Conservation (phyloP, 2,329 filamentous ascomycete genomes). For the Nigrospora osmanthi region DNA sequence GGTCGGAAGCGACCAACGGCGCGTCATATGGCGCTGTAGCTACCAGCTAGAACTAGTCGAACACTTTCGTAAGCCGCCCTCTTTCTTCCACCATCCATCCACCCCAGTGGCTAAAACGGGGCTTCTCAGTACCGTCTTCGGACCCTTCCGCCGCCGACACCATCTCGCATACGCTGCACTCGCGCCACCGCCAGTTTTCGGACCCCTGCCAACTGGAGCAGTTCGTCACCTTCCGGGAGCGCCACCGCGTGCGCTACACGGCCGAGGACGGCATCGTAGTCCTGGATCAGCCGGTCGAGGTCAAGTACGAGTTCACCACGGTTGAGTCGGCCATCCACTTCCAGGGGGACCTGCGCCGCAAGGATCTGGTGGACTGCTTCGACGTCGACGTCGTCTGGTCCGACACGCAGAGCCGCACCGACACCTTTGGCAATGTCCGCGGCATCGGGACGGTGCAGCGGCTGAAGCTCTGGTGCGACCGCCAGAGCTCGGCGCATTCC, state of each 20-base stretch:
- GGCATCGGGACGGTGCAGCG: constrained; percentile 44
- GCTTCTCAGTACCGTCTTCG: constrained; percentile 27
- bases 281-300: constrained; percentile 38
- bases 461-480: constrained; percentile 44
- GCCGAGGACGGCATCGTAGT: constrained; percentile 36
- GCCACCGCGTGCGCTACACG: constrained; percentile 40
- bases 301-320: constrained; percentile 43
- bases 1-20: constrained; percentile 36
- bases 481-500: constrained; percentile 37
- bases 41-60: constrained; percentile 44
- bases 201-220: constrained; percentile 42
- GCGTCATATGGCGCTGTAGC: constrained; percentile 44
- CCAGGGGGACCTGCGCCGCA: constrained; percentile 38
- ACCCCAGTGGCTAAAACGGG: neutral
- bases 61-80: constrained; percentile 32
- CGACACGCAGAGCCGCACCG: constrained; percentile 38
- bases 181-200: constrained; percentile 41
- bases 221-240: constrained; percentile 37
- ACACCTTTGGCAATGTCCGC: constrained; percentile 40
- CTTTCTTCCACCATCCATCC: neutral
- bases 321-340: constrained; percentile 38
- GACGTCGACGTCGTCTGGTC: constrained; percentile 46
- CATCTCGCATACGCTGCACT: constrained; percentile 41
- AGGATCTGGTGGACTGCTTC: constrained; percentile 41
- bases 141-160: constrained; percentile 34